phyloP scores from a whole-genome alignment of 1,284 basidiomycete genomes.

The Ceratobasidium sp. region DNA sequence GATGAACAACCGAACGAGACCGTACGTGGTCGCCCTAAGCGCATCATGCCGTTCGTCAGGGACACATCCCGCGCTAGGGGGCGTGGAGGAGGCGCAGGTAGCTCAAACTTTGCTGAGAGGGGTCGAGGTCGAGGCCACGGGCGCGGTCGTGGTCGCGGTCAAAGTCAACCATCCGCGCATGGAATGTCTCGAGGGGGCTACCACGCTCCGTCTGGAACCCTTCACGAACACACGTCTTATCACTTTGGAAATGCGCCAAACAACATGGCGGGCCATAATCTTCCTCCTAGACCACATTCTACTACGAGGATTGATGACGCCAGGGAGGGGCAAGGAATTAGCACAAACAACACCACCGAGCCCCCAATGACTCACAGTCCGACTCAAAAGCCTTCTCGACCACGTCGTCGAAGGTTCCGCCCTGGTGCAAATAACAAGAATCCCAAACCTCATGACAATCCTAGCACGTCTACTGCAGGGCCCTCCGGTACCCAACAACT shows the following conservation, averaged over 20 bases:
- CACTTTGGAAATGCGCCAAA: not conserved
- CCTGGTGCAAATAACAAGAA: not conserved
- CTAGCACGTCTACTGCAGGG: not conserved
- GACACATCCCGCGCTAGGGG: slow-evolving; percentile 19
- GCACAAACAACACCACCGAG: not conserved
- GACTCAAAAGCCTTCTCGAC: not conserved
- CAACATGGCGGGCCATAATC: not conserved
- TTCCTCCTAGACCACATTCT: not conserved
- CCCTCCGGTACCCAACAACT: not conserved
- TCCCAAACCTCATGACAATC: not conserved
- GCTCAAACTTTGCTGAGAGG: too few relatives aligned
- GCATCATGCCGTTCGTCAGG: slow-evolving; percentile 17
- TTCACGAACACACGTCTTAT: not conserved
- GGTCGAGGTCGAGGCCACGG: not conserved
- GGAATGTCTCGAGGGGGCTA: slow-evolving; percentile 4
- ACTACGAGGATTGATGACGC: not conserved
- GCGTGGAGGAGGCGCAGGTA: not conserved
- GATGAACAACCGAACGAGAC: slow-evolving; percentile 31
- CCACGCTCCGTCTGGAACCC: not conserved
- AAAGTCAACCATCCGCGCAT: not conserved
- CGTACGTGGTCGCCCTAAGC: slow-evolving; percentile 20
- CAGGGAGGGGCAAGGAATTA: not conserved
- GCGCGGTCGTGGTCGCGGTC: not conserved
- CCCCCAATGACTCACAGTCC: not conserved
- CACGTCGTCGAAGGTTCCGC: not conserved